Percentiles rank a stretch among this genome's conserved stretches.
Conservation (phyloP, 345 rosid species). For the Populus simonii region DNA sequence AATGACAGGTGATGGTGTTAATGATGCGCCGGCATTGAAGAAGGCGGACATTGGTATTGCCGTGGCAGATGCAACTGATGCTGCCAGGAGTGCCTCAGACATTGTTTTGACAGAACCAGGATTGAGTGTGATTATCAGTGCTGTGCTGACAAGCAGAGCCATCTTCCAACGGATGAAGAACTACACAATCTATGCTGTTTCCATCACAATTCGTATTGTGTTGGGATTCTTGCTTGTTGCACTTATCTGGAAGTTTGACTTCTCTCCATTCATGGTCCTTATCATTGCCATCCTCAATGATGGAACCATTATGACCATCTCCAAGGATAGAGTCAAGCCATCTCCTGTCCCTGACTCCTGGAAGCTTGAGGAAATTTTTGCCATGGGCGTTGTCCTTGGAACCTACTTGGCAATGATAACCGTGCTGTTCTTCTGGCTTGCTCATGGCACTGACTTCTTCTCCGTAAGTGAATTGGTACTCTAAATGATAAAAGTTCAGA, state of each 20-base stretch:
- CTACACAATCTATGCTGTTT: constrained; percentile 81
- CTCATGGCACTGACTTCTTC: constrained; percentile 58
- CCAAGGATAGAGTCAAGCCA: constrained; percentile 84
- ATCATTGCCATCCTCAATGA: constrained; percentile 86
- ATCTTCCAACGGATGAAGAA: constrained; percentile 60
- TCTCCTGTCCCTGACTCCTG: constrained; percentile 89
- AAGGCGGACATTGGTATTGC: constrained; percentile 88
- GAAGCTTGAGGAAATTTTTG: constrained; percentile 79
- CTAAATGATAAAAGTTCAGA: no score
- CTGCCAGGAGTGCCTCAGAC: constrained; percentile 72
- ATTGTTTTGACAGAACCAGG: constrained; percentile 75
- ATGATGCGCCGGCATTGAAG: constrained; percentile 84
- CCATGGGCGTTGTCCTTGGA: constrained; percentile 75
- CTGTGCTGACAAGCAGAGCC: constrained; percentile 73
- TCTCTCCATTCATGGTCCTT: constrained; percentile 88
- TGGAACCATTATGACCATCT: constrained; percentile 79
- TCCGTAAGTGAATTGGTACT: constrained; percentile 36
- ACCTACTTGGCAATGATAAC: constrained; percentile 76
- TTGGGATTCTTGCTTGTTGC: constrained; percentile 77
- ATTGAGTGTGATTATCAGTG: constrained; percentile 74
- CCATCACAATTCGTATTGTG: constrained; percentile 85
- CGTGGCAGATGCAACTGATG: constrained; percentile 82
- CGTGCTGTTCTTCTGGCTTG: constrained; percentile 73
- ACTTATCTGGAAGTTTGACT: constrained; percentile 72
- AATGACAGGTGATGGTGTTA: constrained; percentile 91